These are phyloP conservation scores for Mytilinidion resinicola DNA, from an alignment of 495 filamentous ascomycete genomes.

Conservation along the genomic window DNA sequence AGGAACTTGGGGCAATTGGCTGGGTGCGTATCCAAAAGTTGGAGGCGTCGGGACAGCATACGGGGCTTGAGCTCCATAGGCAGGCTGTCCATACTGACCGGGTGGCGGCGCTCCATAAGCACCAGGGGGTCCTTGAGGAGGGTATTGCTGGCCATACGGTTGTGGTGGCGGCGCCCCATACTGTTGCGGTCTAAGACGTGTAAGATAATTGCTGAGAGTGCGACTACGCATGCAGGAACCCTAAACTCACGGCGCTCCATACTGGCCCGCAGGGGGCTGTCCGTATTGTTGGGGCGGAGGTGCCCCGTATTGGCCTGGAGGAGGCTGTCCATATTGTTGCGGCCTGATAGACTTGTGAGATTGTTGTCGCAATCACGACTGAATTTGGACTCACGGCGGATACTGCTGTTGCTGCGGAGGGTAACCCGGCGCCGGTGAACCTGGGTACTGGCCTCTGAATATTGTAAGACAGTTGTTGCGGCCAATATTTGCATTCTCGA, in stretches of 20 bases:
- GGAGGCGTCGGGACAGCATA: constrained; percentile 2
- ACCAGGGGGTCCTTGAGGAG: constrained; percentile 14
- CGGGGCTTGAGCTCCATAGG: constrained; percentile 5
- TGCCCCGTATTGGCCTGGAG: constrained; percentile 3
- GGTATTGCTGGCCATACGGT: constrained; percentile 18
- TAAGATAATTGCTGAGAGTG: no score
- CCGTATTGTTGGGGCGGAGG: constrained; percentile 8
- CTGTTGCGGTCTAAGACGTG: background rate
- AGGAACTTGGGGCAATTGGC: constrained; percentile 51
- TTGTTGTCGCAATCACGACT: no score
- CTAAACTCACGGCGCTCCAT: constrained; percentile 2
- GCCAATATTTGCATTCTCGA: no score
- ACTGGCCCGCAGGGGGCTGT: constrained; percentile 7
- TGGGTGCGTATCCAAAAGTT: constrained; percentile 17
- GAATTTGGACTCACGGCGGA: no score
- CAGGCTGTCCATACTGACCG: background rate
- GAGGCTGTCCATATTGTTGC: background rate
- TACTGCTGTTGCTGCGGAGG: background rate
- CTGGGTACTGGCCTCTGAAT: no score
- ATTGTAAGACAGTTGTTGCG: no score
- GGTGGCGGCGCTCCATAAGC: constrained; percentile 13
- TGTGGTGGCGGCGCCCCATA: constrained; percentile 19
- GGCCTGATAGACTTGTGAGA: no score
- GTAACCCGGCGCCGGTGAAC: background rate
- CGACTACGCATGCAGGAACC: no score